Evolutionary conservation across 257 asterid species (phyloP), one percentile per base, ranked within the genome.

Genomic region (Linaria vulgaris): DNA sequence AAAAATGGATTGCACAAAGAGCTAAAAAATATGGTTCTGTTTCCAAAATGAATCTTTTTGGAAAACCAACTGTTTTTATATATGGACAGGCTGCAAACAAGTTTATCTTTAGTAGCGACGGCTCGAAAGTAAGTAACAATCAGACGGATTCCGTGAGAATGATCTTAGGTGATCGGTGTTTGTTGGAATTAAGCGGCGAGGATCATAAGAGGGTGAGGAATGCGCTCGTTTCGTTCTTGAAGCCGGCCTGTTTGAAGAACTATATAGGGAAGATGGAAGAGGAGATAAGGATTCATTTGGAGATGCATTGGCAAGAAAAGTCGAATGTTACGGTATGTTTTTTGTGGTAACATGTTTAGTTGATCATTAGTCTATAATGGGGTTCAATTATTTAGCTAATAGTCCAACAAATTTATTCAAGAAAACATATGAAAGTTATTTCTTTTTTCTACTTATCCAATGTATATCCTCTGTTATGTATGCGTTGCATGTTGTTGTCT

Each of bases 61-160:
- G 95, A 6, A 79, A 76, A 41, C 90, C 87, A 1, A 76, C 91
- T 1, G 94, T 84, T 12, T 84, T 89, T 30, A 81, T 86, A 21
- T 23, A 78, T 46, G 95, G 96, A 12, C 90, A 69, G 63, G 90
- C 88, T n/a, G 96, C 95, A 24, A 89, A 89, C 80, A 89, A 75
- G 76, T 68, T 89, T 48, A 71, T 86, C 3, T 86, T 86, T 69
- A 49, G 82, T 2, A 62, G 73, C 17, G 88, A 86, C 41, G 77
- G 76, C 16, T 66, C 61, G 62, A 69, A 69, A 12, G 11, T 86
- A 37, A 69, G 75, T 58, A 84, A 80, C 53, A 82, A 78, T 16
- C 96, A 82, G 69, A 72, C 86, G 0, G 76, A 76, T 5, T 89
- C 94, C 0, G 63, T 84, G 52, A 86, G 54, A 72, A 79, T 63